A percentile compares a stretch with the other conserved stretches of the same genome.
phyloP scores from a whole-genome alignment of 139 green algal genomes.

The Coelastrella sp. region DNA sequence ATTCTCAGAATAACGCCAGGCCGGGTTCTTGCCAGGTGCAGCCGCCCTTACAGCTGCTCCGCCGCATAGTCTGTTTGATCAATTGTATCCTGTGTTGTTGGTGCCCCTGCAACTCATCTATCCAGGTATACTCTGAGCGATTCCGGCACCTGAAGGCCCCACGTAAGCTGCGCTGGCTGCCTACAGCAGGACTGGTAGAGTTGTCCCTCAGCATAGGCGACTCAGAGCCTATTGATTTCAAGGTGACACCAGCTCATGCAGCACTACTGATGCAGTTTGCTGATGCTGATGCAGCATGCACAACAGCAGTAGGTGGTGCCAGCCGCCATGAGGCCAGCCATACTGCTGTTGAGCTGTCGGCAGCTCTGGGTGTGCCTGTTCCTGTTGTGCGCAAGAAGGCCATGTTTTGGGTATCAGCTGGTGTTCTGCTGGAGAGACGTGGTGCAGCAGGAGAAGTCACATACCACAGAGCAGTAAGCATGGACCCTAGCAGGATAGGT shows the following conservation, averaged over 20 bases:
- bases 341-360: constrained; percentile 62
- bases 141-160: constrained; percentile 89
- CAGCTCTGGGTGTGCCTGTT: constrained; percentile 63
- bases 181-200: constrained; percentile 79
- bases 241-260: constrained; percentile 83
- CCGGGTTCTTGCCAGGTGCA: too few relatives aligned
- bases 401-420: constrained; percentile 92
- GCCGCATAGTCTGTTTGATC: neutral
- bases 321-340: neutral
- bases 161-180: constrained; percentile 89
- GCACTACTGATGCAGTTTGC: constrained; percentile 85
- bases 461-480: constrained; percentile 49
- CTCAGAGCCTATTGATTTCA: constrained; percentile 42
- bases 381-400: constrained; percentile 70
- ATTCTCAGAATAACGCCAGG: too few relatives aligned
- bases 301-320: neutral
- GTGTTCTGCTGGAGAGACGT: constrained; percentile 71
- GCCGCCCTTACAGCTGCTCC: too few relatives aligned
- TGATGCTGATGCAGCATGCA: constrained; percentile 43
- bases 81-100: neutral
- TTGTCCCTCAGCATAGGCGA: constrained; percentile 69
- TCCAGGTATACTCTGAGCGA: constrained; percentile 60
- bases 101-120: neutral
- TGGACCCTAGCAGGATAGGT: constrained; percentile 44
- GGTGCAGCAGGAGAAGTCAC: constrained; percentile 27